These are phyloP conservation scores for Blastomyces percursus DNA, from an alignment of 2,329 filamentous ascomycete species.

Conservation along the genomic window DNA sequence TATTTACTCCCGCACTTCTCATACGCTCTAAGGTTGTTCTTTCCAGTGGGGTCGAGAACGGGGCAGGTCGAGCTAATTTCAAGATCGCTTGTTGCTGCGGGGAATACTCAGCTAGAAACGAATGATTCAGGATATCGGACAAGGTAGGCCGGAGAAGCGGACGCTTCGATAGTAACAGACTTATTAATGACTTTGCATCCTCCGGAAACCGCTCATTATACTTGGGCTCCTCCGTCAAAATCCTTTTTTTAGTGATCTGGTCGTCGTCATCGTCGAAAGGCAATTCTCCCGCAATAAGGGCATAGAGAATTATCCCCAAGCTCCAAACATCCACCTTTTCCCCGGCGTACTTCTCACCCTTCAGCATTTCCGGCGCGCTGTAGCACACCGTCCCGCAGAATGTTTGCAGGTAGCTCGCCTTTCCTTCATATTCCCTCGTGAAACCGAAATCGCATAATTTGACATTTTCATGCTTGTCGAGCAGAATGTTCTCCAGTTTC, in stretches of 20 bases:
- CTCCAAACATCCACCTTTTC: slow-evolving; percentile 99
- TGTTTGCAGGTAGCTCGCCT: slow-evolving; percentile 87
- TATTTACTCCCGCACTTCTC: slow-evolving; percentile 86
- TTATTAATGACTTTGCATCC: slow-evolving; percentile 67
- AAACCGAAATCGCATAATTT: slow-evolving; percentile 98
- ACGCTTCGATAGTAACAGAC: slow-evolving; percentile 75
- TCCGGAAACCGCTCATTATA: slow-evolving; percentile 71
- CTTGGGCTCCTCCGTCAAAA: slow-evolving; percentile 72
- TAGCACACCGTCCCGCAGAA: slow-evolving; percentile 98
- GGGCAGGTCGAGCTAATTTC: slow-evolving; percentile 64
- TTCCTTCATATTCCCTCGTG: slow-evolving; percentile 92
- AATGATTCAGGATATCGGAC: slow-evolving; percentile 74
- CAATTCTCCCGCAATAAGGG: slow-evolving; percentile 66
- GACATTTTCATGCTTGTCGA: slow-evolving; percentile 95
- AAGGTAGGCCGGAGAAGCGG: slow-evolving; percentile 72
- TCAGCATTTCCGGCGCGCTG: slow-evolving; percentile 95
- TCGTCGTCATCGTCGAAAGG: slow-evolving; percentile 97
- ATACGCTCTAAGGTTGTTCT: slow-evolving; percentile 87
- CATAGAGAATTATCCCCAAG: slow-evolving; percentile 81
- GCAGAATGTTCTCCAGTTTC: slow-evolving; percentile 89
- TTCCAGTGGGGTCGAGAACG: slow-evolving; percentile 76
- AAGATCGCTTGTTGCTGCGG: slow-evolving; percentile 82
- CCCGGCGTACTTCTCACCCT: slow-evolving; percentile 93
- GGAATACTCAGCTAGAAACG: slow-evolving; percentile 79
- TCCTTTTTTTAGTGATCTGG: slow-evolving; percentile 69